These are phyloP conservation scores for Anthracocystis setariae DNA, from an alignment of 1,284 basidiomycete species.

Conservation along the genomic window DNA sequence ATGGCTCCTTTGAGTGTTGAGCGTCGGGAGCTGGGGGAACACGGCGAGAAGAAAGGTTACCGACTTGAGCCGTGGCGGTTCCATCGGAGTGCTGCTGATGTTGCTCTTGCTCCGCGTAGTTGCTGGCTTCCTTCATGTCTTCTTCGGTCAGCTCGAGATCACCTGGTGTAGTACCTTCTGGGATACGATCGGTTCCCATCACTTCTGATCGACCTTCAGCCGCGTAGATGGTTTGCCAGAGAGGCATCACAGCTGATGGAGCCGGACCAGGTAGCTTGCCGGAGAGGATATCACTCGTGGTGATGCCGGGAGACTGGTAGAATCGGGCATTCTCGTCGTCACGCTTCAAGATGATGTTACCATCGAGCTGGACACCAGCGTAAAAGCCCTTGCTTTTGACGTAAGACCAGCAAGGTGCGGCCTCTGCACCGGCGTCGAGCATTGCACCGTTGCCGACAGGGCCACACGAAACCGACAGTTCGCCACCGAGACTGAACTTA, in stretches of 20 bases:
- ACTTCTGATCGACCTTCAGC: conserved; percentile 57
- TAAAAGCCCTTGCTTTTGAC: conserved; percentile 67
- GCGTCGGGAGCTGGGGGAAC: conserved; percentile 12
- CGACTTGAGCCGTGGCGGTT: conserved; percentile 11
- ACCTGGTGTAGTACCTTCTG: conserved; percentile 55
- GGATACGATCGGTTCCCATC: conserved; percentile 58
- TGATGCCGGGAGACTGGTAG: conserved; percentile 53
- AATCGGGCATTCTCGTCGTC: conserved; percentile 61
- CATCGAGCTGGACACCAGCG: conserved; percentile 65
- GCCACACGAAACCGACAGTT: conserved; percentile 62
- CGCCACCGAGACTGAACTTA: conserved; percentile 65
- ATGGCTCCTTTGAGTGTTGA: background rate
- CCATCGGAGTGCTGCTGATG: conserved; percentile 10
- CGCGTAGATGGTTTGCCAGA: conserved; percentile 63
- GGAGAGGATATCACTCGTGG: conserved; percentile 44
- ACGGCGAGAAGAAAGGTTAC: conserved; percentile 16
- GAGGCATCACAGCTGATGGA: conserved; percentile 46
- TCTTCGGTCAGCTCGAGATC: conserved; percentile 51
- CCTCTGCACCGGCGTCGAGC: conserved; percentile 62
- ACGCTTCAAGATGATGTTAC: conserved; percentile 61
- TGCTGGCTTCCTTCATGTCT: conserved; percentile 46
- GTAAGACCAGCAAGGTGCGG: conserved; percentile 65
- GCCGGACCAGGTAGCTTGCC: conserved; percentile 44
- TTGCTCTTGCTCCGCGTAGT: conserved; percentile 29
- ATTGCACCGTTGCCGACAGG: conserved; percentile 68